phyloP scores from a whole-genome alignment of 2,329 filamentous ascomycete genomes.

The Hymenoscyphus scutula region DNA sequence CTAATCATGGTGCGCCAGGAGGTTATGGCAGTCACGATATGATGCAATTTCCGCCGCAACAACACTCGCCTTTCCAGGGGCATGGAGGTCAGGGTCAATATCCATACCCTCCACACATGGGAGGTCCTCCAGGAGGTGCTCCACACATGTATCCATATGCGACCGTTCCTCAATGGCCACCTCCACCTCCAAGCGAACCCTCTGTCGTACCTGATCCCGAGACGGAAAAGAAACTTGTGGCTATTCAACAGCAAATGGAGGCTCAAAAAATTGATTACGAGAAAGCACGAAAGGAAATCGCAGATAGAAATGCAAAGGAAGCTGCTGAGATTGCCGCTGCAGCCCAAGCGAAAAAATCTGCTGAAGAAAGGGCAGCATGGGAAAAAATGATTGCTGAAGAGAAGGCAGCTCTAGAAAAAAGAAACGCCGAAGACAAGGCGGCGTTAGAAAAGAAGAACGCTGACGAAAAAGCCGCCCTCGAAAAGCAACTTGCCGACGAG shows the following conservation, averaged over 20 bases:
- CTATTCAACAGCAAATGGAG: slow-evolving; percentile 56
- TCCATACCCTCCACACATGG: slow-evolving; percentile 22
- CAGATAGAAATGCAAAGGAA: slow-evolving; percentile 44
- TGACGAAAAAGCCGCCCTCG: slow-evolving; percentile 13
- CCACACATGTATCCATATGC: slow-evolving; percentile 27
- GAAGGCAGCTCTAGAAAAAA: slow-evolving; percentile 11
- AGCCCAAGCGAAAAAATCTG: slow-evolving; percentile 39
- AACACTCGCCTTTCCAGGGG: slow-evolving; percentile 17
- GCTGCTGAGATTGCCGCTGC: slow-evolving; percentile 40
- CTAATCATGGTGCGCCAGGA: slow-evolving; percentile 27
- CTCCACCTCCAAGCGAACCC: slow-evolving; percentile 29
- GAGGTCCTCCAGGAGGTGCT: slow-evolving; percentile 20
- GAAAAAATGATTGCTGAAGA: slow-evolving; percentile 39
- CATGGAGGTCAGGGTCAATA: slow-evolving; percentile 6
- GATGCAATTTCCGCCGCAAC: slow-evolving; percentile 35
- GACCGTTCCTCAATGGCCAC: slow-evolving; percentile 16
- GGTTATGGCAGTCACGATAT: slow-evolving; percentile 32
- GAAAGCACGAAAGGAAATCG: slow-evolving; percentile 37
- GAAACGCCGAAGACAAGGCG: slow-evolving; percentile 15
- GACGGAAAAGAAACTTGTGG: slow-evolving; percentile 54
- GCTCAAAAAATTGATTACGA: slow-evolving; percentile 45
- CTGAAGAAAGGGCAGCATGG: slow-evolving; percentile 40
- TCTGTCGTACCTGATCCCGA: slow-evolving; percentile 35
- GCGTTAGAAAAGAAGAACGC: slow-evolving; percentile 43
- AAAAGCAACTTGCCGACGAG: slow-evolving; percentile 16